These are phyloP conservation scores for Suillus tomentosus DNA, from an alignment of 768 basidiomycete genomes.

Conservation along the genomic window DNA sequence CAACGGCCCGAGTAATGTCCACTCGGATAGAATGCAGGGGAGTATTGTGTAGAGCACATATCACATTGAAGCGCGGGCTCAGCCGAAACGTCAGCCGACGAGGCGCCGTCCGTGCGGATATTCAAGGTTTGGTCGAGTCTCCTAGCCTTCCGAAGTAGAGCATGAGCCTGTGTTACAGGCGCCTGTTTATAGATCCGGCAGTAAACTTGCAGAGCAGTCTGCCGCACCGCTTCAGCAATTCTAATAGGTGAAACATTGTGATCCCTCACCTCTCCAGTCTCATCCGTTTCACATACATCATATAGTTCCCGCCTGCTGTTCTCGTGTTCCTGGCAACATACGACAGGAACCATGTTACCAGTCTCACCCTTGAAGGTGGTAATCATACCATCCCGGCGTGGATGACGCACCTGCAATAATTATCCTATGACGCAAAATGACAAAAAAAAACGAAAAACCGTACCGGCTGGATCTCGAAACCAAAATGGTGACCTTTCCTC, in stretches of 20 bases:
- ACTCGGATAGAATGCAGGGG: conserved; percentile 71
- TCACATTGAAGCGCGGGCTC: conserved; percentile 48
- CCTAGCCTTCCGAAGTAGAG: conserved; percentile 84
- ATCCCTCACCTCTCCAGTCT: conserved; percentile 71
- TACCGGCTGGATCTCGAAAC: conserved; percentile 89
- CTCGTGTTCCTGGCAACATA: conserved; percentile 81
- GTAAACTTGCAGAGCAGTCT: conserved; percentile 93
- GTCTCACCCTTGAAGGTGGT: conserved; percentile 77
- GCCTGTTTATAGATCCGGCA: conserved; percentile 85
- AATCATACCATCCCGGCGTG: conserved; percentile 63
- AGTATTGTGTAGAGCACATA: conserved; percentile 67
- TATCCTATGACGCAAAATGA: neutral
- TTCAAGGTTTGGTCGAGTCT: conserved; percentile 77
- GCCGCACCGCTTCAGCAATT: conserved; percentile 7
- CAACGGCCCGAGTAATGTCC: conserved; percentile 27
- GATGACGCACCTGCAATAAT: conserved; percentile 67
- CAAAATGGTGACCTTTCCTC: conserved; percentile 80
- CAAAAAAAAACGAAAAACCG: conserved; percentile 26
- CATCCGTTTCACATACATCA: conserved; percentile 84
- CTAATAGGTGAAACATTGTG: neutral
- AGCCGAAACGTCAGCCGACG: conserved; percentile 13
- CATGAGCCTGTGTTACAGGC: conserved; percentile 70
- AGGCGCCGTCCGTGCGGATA: conserved; percentile 39
- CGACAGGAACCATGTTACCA: conserved; percentile 76
- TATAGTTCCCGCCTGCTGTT: conserved; percentile 66